Base-by-base conservation (phyloP, 306 rosid species). In the Inga oerstediana region DNA sequence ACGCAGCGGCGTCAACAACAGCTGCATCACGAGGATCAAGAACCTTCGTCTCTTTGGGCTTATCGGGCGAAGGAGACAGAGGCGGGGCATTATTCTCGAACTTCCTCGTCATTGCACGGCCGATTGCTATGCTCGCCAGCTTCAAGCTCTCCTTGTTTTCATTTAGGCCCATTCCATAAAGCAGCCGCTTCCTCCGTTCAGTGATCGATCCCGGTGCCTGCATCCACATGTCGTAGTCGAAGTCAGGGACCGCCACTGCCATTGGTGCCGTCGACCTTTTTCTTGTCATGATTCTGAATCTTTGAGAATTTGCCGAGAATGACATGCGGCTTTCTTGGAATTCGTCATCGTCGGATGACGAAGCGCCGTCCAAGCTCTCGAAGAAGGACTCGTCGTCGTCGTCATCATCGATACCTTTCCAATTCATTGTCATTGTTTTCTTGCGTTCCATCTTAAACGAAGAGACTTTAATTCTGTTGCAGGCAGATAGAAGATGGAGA, bases 221-320 rank as follows among this genome's bases (percentile, higher is more conserved):
- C 95, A 92, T 93, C 98, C 98, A 95, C 22, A 93, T 44, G 75
- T 93, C 87, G 30, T 95, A 93, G 76, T 93, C 32, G 51, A 69
- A 69, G 30, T 69, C 32, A n/a, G 74, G 73, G 46, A 67, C 3
- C 14, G 48, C 46, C 8, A 35, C 11, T 8, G 73, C 46, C 6
- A 67, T n/a, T 3, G 46, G 24, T 3, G 27, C 14, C 10, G 44
- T 66, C 4, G 71, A 65, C 10, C 2, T 41, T 32, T 65, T 65
- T 65, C 43, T 12, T 37, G 43, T 10, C 9, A 65, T 14, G 10
- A 32, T 32, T 65, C 41, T 30, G 43, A 69, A 69, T 69, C 51
- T 39, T 5, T 20, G 49, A 41, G 74, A 69, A 1, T 75, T 52
- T 1, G 95, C 86, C 84, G 94, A 37, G 69, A 93, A 93, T 35